A percentile compares a stretch with the other conserved stretches of the same genome.
phyloP scores from a whole-genome alignment of 441 rosid species.

The Aleurites moluccanus region DNA sequence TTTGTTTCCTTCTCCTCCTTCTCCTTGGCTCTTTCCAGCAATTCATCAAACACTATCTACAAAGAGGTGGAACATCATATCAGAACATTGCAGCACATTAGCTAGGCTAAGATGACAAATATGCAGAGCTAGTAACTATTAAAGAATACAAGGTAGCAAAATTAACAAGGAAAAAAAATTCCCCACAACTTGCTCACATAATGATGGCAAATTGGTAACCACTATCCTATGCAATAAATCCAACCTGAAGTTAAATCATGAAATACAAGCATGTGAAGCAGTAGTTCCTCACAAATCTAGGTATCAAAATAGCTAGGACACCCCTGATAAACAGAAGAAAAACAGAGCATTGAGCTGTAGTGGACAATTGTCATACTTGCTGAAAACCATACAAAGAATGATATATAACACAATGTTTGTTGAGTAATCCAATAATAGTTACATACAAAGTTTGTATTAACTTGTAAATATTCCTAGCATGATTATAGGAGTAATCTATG shows the following conservation, averaged over 20 bases:
- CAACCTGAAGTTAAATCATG: background rate
- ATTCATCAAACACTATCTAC: conserved; percentile 82
- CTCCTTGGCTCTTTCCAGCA: conserved; percentile 84
- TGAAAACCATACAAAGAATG: no score
- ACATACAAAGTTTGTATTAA: no score
- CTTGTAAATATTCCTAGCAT: no score
- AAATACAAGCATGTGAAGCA: background rate
- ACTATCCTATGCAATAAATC: background rate
- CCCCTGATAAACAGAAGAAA: background rate
- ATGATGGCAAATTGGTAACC: no score
- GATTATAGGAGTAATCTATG: no score
- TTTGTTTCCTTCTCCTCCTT: conserved; percentile 98
- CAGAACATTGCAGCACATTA: background rate
- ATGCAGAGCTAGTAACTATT: background rate
- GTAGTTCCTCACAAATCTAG: background rate
- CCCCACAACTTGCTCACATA: no score
- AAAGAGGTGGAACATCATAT: conserved; percentile 15
- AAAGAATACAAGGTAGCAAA: no score
- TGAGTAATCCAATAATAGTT: no score
- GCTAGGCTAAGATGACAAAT: background rate
- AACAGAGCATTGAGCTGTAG: background rate
- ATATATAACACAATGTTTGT: background rate
- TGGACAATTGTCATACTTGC: background rate
- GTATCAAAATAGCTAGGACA: background rate
- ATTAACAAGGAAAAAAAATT: no score